Evolutionary conservation across 495 filamentous ascomycete species (phyloP), one percentile per base, ranked within the genome.

Genomic region (Penicillium atrosanguineum): DNA sequence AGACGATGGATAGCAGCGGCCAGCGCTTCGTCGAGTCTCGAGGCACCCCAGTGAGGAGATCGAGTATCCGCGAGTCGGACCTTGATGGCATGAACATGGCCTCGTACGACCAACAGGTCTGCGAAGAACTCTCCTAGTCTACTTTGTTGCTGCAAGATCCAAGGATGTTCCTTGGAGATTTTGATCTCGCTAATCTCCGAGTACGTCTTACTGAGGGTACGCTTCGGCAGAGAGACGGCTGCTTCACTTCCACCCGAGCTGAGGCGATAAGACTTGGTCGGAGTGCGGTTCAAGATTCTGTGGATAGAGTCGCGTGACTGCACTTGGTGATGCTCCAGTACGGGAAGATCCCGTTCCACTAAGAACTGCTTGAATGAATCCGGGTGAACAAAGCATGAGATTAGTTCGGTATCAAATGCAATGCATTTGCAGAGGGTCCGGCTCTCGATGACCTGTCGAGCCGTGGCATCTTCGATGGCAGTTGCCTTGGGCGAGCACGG

Each of bases 131-230:
- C 84, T 0, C 77, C 74, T 0, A 87, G 82, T 4, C 70, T 61
- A 31, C 83, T 79, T 59, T 79, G 87, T 57, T 90, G 80, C 62
- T 91, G 85, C 44, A 93, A 61, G 25, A 89, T 67, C 83, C 84
- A 90, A 0, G 87, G 85, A 4, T 63, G 71, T 1, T 79, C 69
- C 9, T 73, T 65, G 2, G 76, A 78, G 39, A 89, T 85, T 12
- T 73, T 60, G 4, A 90, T 71, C 25, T 71, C 59, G 37, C 76
- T 78, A 36, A 90, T 56, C 40, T 81, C 69, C 2, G 69, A 58
- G 49, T 77, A 76, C 0, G 86, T 90, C 52, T 79, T 72, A 39
- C 68, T 75, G 3, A 74, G 39, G 0, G 80, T 80, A 6, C 73
- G 57, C 8, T 73, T 76, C 0, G 89, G 87, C 14, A 89, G 66